Conservation (phyloP, 2,329 filamentous ascomycete species). For the Leptographium flavum region DNA sequence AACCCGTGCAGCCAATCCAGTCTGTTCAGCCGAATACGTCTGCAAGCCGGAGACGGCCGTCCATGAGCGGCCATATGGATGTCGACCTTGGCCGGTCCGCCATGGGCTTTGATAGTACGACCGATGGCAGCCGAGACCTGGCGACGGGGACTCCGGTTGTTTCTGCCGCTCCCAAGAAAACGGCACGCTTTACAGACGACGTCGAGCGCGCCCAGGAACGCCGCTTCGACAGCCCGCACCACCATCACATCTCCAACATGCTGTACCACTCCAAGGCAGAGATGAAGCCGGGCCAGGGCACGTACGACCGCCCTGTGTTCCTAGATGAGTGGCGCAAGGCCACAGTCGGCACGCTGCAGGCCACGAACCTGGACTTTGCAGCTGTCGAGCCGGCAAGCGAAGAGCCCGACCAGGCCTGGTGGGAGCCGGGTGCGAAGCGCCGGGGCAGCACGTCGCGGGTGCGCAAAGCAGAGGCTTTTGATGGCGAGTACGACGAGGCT, state of each 20-base stretch:
- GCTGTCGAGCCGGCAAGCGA: conserved; percentile 19
- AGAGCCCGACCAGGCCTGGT: conserved; percentile 54
- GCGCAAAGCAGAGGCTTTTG: conserved; percentile 48
- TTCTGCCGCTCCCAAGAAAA: conserved; percentile 3
- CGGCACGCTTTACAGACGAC: conserved; percentile 14
- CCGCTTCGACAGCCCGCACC: conserved; percentile 12
- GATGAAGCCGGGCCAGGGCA: conserved; percentile 32
- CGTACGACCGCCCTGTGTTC: conserved; percentile 45
- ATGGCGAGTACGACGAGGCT: conserved; percentile 52
- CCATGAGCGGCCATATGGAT: background rate
- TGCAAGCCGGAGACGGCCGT: background rate
- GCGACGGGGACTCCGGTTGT: background rate
- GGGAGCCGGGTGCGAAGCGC: conserved; percentile 46
- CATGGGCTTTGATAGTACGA: background rate
- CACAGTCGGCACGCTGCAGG: conserved; percentile 44
- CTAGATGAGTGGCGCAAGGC: conserved; percentile 63
- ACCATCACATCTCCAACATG: conserved; percentile 25
- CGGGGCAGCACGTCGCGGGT: conserved; percentile 30
- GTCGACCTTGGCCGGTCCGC: background rate
- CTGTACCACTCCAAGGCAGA: conserved; percentile 27
- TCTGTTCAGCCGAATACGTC: too few species aligned
- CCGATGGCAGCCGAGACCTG: background rate
- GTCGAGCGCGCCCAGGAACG: conserved; percentile 16
- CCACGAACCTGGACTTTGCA: conserved; percentile 45
- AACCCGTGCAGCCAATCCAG: too few species aligned